Percentiles rank a stretch among this genome's conserved stretches.
These are phyloP conservation scores for Eremochloa ophiuroides DNA, from an alignment of 176 grass and related monocot species.

Conservation along the genomic window DNA sequence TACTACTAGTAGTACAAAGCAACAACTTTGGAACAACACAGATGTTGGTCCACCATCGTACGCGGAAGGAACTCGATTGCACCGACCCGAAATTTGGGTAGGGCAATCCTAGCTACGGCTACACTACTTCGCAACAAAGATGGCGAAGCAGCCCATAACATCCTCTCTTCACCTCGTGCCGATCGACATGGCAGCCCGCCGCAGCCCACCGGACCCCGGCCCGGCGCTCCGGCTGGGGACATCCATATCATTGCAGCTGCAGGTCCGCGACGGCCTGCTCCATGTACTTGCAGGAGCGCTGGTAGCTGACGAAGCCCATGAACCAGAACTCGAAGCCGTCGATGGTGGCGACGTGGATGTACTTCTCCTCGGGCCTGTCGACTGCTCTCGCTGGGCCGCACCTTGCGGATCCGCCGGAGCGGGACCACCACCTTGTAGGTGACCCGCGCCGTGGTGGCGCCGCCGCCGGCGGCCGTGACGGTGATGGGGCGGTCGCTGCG, in stretches of 20 bases:
- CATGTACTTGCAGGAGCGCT: slow-evolving; percentile 60
- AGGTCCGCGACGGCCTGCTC: slow-evolving; percentile 40
- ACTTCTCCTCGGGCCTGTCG: slow-evolving; percentile 64
- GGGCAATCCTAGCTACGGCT: slow-evolving; percentile 21
- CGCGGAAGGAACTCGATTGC: slow-evolving; percentile 44
- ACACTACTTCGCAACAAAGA: slow-evolving; percentile 24
- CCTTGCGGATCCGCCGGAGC: slow-evolving; percentile 39
- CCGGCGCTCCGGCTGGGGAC: too few relatives aligned
- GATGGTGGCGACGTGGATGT: slow-evolving; percentile 58
- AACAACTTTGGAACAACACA: slow-evolving; percentile 22
- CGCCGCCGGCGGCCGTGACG: slow-evolving; percentile 40
- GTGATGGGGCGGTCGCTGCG: slow-evolving; percentile 63
- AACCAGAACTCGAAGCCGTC: slow-evolving; percentile 96
- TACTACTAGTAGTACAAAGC: neutral
- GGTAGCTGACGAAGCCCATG: slow-evolving; percentile 68
- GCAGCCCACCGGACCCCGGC: neutral
- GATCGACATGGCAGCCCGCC: slow-evolving; percentile 11
- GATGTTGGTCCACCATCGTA: slow-evolving; percentile 35
- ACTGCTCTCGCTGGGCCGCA: slow-evolving; percentile 49
- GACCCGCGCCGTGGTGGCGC: slow-evolving; percentile 32
- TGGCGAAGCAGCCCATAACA: slow-evolving; percentile 7
- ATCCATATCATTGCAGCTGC: neutral
- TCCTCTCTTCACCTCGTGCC: slow-evolving; percentile 50
- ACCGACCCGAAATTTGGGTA: slow-evolving; percentile 21
- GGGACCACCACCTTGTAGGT: slow-evolving; percentile 77